A percentile compares a stretch with the other conserved stretches of the same genome.
Evolutionary conservation across 345 rosid species (phyloP).

Genomic region (Moringa oleifera): DNA sequence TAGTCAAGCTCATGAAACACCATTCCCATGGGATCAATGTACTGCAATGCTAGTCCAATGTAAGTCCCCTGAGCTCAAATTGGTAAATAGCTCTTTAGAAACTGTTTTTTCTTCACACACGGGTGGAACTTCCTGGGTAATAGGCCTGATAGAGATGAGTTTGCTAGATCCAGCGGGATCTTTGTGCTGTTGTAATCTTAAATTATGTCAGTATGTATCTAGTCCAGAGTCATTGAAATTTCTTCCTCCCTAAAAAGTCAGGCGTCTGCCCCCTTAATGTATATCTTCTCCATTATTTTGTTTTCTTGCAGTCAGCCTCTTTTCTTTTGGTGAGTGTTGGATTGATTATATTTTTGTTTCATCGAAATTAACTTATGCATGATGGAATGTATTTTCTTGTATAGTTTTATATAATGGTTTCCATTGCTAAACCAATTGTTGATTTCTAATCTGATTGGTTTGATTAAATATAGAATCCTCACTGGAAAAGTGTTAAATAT

Average conservation of each 20-base stretch:
- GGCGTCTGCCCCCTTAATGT: constrained; percentile 11
- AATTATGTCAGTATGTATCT: constrained; percentile 18
- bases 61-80: constrained; percentile 8
- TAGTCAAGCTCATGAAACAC: constrained; percentile 7
- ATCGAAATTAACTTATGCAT: neutral
- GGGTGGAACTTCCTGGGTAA: constrained; percentile 15
- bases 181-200: constrained; percentile 26
- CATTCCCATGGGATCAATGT: constrained; percentile 2
- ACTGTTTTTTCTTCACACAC: constrained; percentile 4
- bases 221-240: constrained; percentile 22
- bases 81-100: constrained; percentile 35
- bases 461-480: too few species aligned
- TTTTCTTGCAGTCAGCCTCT: constrained; percentile 3
- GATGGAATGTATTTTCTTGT: neutral
- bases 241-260: neutral
- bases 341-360: neutral
- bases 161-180: too few species aligned
- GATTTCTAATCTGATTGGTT: too few species aligned
- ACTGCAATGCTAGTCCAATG: constrained; percentile 11
- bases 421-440: too few species aligned
- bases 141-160: constrained; percentile 27
- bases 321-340: neutral
- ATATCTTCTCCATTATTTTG: constrained; percentile 7
- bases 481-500: too few species aligned
- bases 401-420: neutral